A percentile compares a stretch with the other conserved stretches of the same genome.
phyloP scores from a whole-genome alignment of 2,329 filamentous ascomycete species.

The Niveomyces coronatus region DNA sequence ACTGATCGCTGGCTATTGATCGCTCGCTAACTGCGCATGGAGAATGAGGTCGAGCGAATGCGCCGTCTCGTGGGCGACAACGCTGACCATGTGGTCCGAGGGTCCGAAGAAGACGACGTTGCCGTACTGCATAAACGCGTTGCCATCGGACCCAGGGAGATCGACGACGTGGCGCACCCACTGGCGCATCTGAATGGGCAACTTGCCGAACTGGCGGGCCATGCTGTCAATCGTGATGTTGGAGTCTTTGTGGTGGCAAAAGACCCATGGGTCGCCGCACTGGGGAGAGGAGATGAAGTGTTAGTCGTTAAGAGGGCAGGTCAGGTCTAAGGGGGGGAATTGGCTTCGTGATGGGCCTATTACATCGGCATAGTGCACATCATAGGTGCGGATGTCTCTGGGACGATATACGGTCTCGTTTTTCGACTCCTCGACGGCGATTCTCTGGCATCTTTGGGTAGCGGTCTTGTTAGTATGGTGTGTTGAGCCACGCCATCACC shows the following conservation, averaged over 20 bases:
- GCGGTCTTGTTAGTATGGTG: too few relatives aligned
- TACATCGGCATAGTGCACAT: slow-evolving; percentile 7
- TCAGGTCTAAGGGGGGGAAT: background rate
- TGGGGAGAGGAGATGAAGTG: background rate
- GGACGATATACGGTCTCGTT: background rate
- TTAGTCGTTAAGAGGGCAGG: background rate
- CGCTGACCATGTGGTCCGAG: slow-evolving; percentile 6
- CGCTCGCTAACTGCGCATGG: too few relatives aligned
- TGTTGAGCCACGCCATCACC: background rate
- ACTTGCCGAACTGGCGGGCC: slow-evolving; percentile 15
- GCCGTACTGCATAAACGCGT: slow-evolving; percentile 5
- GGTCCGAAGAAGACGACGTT: slow-evolving; percentile 3
- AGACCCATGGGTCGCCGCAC: slow-evolving; percentile 18
- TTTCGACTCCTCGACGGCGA: slow-evolving; percentile 1
- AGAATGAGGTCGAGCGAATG: slow-evolving; percentile 9
- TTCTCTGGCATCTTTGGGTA: slow-evolving; percentile 4
- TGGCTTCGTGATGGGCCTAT: background rate
- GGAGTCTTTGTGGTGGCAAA: slow-evolving; percentile 17
- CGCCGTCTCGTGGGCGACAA: slow-evolving; percentile 5
- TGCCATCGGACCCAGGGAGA: background rate
- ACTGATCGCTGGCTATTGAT: too few relatives aligned
- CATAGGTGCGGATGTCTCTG: slow-evolving; percentile 4
- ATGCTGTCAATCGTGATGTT: slow-evolving; percentile 13
- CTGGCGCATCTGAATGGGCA: slow-evolving; percentile 17
- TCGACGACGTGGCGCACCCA: slow-evolving; percentile 14